These are phyloP conservation scores for Symbiotaphrina buchneri DNA, from an alignment of 495 filamentous ascomycete genomes.

Conservation along the genomic window DNA sequence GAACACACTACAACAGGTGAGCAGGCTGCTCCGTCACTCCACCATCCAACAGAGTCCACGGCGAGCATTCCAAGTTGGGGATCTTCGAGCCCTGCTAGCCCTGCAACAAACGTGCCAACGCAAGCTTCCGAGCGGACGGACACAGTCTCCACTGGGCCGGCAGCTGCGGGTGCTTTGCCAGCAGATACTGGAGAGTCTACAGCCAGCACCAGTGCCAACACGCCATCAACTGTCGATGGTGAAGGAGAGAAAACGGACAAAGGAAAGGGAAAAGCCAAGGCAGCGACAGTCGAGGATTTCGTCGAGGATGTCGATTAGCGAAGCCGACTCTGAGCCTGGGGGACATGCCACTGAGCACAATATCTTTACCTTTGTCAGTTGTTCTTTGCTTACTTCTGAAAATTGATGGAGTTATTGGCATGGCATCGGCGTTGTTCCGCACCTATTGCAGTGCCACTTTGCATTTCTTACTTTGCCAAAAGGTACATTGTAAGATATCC, in stretches of 20 bases:
- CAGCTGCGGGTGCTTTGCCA: neutral
- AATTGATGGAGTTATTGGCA: neutral
- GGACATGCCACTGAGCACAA: neutral
- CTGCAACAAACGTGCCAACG: neutral
- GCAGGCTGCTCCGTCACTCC: too few relatives aligned
- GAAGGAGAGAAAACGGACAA: constrained; percentile 1
- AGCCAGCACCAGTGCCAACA: neutral
- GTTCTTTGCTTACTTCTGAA: neutral
- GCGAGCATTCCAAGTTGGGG: too few relatives aligned
- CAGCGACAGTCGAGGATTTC: constrained; percentile 5
- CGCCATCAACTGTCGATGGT: neutral
- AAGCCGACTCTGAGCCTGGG: neutral
- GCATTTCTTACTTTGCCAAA: too few relatives aligned
- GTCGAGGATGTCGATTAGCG: constrained; percentile 2
- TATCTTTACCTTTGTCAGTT: neutral
- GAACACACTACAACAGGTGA: too few relatives aligned
- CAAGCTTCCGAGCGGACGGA: neutral
- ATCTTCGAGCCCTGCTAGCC: too few relatives aligned
- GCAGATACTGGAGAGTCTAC: neutral
- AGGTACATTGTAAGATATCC: too few relatives aligned
- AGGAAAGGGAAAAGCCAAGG: constrained; percentile 5
- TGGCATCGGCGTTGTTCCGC: neutral
- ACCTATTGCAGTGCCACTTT: neutral
- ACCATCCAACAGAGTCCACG: too few relatives aligned
- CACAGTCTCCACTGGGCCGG: neutral